Base-by-base conservation (phyloP, 495 filamentous ascomycete genomes). In the Pseudomonodictys pantanalensis region DNA sequence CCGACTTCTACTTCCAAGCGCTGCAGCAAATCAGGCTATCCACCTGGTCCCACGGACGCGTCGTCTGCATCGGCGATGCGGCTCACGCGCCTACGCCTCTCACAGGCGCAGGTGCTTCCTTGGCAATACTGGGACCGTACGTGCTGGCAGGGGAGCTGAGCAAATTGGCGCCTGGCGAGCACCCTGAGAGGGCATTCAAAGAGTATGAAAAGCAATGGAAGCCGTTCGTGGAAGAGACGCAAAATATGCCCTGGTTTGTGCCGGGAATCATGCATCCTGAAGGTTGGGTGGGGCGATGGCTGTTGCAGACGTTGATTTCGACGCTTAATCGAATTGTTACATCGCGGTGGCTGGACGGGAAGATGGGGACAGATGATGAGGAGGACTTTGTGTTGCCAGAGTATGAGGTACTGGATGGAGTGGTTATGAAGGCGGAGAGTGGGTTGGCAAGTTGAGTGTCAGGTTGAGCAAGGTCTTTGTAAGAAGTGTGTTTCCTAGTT, bases 1-100 rank as follows among this genome's bases (percentile, higher is more conserved):
- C 77, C 2, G 77, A 85, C 65, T 80, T 83, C 42, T 83, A 83
- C 66, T 69, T 68, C 35, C 63, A 78, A 29, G 33, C 49, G 0
- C 52, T 82, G 15, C 71, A 72, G 0, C 71, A 74, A 12, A 72
- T 84, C 22, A 58, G 55, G 12, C 48, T 58, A 28, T 45, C 49
- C 12, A 38, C 23, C 11, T 68, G 61, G 61, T 59, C 51, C 25
- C 67, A 57, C 15, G 58, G 55, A 18, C 60, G 69, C 18, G 62
- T 73, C 7, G 65, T 56, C 3, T 55, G 67, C 20, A 28, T 73
- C 9, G 69, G 64, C 9, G 70, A 73, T 59, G 64, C 70, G 5
- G 70, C 55, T 1, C 62, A 68, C 45, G 50, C 56, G 30, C 66
- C 66, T 10, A 46, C 52, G n/a, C 64, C 67, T 2, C 22, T 71